phyloP scores from a whole-genome alignment of 2,329 filamentous ascomycete genomes.

The Penicillium decumbens region DNA sequence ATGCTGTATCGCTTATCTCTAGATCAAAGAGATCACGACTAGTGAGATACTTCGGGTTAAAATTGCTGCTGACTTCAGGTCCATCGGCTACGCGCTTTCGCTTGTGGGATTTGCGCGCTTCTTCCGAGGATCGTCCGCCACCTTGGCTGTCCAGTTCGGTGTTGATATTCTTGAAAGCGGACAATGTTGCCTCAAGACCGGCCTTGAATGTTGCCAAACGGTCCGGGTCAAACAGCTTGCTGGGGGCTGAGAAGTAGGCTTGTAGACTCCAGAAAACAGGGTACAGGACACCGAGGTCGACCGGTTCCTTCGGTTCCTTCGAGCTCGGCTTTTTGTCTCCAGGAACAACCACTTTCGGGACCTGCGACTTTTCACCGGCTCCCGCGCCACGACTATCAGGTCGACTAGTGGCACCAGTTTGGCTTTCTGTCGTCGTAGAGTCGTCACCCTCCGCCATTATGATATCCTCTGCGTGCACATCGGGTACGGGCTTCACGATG shows the following conservation, averaged over 20 bases:
- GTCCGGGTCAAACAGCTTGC: constrained; percentile 66
- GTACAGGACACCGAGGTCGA: constrained; percentile 72
- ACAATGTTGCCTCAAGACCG: constrained; percentile 59
- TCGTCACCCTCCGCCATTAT: constrained; percentile 48
- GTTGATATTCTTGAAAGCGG: constrained; percentile 69
- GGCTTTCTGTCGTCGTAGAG: constrained; percentile 31
- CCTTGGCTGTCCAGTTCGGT: constrained; percentile 65
- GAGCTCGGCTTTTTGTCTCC: constrained; percentile 15
- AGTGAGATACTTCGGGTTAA: constrained; percentile 98
- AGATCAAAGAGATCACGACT: constrained; percentile 93
- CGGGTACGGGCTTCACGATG: constrained; percentile 34
- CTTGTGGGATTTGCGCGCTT: constrained; percentile 62
- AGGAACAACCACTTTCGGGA: constrained; percentile 29
- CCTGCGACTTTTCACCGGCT: constrained; percentile 12
- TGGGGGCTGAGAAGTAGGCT: constrained; percentile 84
- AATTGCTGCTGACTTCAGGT: constrained; percentile 64
- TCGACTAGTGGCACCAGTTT: constrained; percentile 25
- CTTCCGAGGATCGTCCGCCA: constrained; percentile 55
- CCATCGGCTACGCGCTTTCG: constrained; percentile 63
- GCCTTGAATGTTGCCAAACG: constrained; percentile 64
- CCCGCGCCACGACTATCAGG: constrained; percentile 15
- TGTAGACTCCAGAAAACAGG: constrained; percentile 93
- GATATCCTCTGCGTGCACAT: constrained; percentile 61
- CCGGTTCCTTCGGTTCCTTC: constrained; percentile 43
- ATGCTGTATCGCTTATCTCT: constrained; percentile 91